Conservation (phyloP, 352 stramenopile genomes). For the Globisporangium okanoganense region DNA sequence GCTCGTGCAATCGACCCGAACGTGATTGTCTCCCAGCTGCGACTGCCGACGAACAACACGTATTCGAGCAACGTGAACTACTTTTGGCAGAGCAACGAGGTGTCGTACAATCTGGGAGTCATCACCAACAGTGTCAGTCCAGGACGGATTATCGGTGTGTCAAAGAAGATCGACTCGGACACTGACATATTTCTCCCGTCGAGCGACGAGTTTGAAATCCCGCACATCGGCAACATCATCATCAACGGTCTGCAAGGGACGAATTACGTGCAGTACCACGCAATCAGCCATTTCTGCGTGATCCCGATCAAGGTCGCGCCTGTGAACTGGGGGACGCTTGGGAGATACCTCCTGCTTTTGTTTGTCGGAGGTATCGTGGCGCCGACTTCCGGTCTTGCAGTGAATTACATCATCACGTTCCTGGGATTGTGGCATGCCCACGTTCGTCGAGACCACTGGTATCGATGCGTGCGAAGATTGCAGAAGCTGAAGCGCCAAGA, state of each 20-base stretch:
- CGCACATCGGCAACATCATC: conserved; percentile 41
- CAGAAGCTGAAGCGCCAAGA: conserved; percentile 79
- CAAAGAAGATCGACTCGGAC: conserved; percentile 56
- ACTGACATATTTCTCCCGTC: conserved; percentile 50
- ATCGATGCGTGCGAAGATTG: conserved; percentile 62
- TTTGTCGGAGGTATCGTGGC: conserved; percentile 72
- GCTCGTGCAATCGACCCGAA: conserved; percentile 22
- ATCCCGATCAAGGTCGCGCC: conserved; percentile 57
- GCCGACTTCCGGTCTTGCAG: conserved; percentile 50
- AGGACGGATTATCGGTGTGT: conserved; percentile 53
- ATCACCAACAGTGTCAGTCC: conserved; percentile 57
- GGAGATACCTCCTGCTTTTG: conserved; percentile 67
- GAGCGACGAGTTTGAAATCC: conserved; percentile 24
- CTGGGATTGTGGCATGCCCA: conserved; percentile 81
- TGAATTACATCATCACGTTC: conserved; percentile 81
- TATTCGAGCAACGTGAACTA: conserved; percentile 51
- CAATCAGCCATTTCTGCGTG: conserved; percentile 48
- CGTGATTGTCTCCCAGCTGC: conserved; percentile 50
- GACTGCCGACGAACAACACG: conserved; percentile 36
- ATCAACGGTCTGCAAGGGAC: conserved; percentile 43
- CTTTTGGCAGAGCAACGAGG: conserved; percentile 64
- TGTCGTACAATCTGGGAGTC: conserved; percentile 53
- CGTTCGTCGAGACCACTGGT: conserved; percentile 82
- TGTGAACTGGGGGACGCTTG: conserved; percentile 51
- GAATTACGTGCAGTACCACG: conserved; percentile 40